Percentiles rank a stretch among this genome's conserved stretches.
Evolutionary conservation across 768 basidiomycete genomes (phyloP).

Genomic region (Harrya chromipes): DNA sequence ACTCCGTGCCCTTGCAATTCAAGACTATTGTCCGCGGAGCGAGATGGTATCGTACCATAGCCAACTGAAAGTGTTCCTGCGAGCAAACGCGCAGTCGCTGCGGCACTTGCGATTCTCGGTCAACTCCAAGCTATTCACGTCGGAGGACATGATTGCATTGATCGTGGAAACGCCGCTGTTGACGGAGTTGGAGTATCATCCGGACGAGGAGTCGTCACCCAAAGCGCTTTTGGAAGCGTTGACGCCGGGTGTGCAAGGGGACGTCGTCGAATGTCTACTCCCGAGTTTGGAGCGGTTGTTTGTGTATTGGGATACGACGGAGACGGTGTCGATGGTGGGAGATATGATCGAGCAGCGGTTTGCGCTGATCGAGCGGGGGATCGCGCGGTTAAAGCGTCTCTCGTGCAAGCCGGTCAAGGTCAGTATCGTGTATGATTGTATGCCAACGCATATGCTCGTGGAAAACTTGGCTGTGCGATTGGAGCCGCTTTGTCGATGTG

Average conservation of each 20-base stretch:
- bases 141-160: conserved; percentile 16
- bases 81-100: conserved; percentile 7
- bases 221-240: conserved; percentile 14
- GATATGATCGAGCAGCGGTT: conserved; percentile 25
- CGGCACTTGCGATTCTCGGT: conserved; percentile 15
- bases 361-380: conserved; percentile 7
- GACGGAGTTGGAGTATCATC: conserved; percentile 22
- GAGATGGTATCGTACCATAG: conserved; percentile 13
- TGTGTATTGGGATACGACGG: conserved; percentile 25
- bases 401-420: conserved; percentile 23
- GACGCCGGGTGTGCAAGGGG: conserved; percentile 18
- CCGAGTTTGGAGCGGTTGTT: conserved; percentile 16
- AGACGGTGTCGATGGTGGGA: conserved; percentile 24
- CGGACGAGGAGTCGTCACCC: conserved; percentile 23
- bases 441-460: conserved; percentile 8
- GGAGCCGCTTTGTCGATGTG: conserved; percentile 17
- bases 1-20: conserved; percentile 14
- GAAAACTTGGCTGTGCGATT: conserved; percentile 20
- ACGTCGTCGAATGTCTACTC: conserved; percentile 14
- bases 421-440: conserved; percentile 12
- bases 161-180: conserved; percentile 17
- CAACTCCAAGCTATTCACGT: conserved; percentile 15
- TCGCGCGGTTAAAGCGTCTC: conserved; percentile 13
- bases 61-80: conserved; percentile 17
- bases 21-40: conserved; percentile 15